A percentile compares a stretch with the other conserved stretches of the same genome.
phyloP scores from a whole-genome alignment of 208 protist genomes.

The Leishmania tarentolae region DNA sequence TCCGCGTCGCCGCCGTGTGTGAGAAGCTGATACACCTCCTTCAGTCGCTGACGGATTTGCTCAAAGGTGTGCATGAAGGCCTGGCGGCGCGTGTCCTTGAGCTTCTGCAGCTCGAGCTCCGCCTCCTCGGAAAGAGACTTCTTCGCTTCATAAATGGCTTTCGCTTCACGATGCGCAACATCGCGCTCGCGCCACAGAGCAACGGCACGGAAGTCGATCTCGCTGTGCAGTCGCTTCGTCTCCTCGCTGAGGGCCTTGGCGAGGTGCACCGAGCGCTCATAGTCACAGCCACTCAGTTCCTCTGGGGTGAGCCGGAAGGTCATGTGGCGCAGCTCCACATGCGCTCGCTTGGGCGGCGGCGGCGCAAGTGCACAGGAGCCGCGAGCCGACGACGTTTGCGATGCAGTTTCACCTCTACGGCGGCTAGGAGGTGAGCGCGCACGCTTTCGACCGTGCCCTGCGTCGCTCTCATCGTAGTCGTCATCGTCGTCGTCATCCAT shows the following conservation, averaged over 20 bases:
- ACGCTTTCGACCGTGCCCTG: conserved; percentile 4
- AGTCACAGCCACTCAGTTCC: conserved; percentile 79
- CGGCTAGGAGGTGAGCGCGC: not conserved
- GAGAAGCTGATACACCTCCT: conserved; percentile 99
- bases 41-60: conserved; percentile 97
- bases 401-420: not conserved
- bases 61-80: conserved; percentile 99
- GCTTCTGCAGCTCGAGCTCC: conserved; percentile 51
- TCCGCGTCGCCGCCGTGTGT: conserved; percentile 99
- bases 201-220: conserved; percentile 96
- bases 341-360: conserved; percentile 11
- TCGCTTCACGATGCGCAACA: conserved; percentile 64
- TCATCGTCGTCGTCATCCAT: conserved; percentile 29
- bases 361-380: not conserved
- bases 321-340: conserved; percentile 49
- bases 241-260: conserved; percentile 90
- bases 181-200: conserved; percentile 95
- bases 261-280: conserved; percentile 82
- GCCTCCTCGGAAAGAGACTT: conserved; percentile 75
- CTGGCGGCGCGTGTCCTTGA: conserved; percentile 89
- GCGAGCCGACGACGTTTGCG: not conserved
- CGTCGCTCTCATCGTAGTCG: conserved; percentile 22
- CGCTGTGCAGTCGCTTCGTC: conserved; percentile 74
- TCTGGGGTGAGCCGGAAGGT: conserved; percentile 70
- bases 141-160: conserved; percentile 57